Percentiles rank a stretch among this genome's conserved stretches.
These are phyloP conservation scores for Claviceps sp. DNA, from an alignment of 2,329 filamentous ascomycete species.

Conservation along the genomic window DNA sequence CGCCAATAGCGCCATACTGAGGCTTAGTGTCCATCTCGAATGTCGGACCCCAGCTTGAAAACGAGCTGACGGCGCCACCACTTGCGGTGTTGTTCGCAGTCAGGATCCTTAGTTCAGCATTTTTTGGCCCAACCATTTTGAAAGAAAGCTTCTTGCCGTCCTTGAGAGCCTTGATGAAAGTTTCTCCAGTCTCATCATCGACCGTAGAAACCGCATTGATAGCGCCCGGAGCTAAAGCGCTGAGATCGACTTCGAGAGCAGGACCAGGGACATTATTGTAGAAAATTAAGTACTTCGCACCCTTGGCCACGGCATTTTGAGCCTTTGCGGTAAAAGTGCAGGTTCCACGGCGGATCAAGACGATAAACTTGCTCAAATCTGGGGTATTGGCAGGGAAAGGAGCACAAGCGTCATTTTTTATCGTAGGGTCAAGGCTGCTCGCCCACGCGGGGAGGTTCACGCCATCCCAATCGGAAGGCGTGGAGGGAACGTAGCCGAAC, in stretches of 20 bases:
- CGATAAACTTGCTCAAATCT: constrained; percentile 42
- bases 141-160: constrained; percentile 30
- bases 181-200: constrained; percentile 24
- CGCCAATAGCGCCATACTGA: constrained; percentile 41
- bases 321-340: constrained; percentile 44
- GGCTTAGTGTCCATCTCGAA: constrained; percentile 45
- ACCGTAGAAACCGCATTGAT: constrained; percentile 29
- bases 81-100: constrained; percentile 20
- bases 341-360: constrained; percentile 44
- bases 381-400: constrained; percentile 38
- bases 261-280: constrained; percentile 40
- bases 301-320: constrained; percentile 35
- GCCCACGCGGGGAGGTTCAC: constrained; percentile 36
- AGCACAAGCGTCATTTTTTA: constrained; percentile 36
- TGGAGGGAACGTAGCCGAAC: constrained; percentile 31
- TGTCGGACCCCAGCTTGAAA: constrained; percentile 47
- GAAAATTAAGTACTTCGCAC: constrained; percentile 46
- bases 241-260: constrained; percentile 18
- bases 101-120: constrained; percentile 9
- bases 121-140: constrained; percentile 24
- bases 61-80: constrained; percentile 38
- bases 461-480: constrained; percentile 28
- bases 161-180: constrained; percentile 30
- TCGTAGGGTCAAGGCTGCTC: constrained; percentile 33
- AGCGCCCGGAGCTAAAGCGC: constrained; percentile 6